Conservation (phyloP, 202 grass and related monocot species). For the Panicum hallii region DNA sequence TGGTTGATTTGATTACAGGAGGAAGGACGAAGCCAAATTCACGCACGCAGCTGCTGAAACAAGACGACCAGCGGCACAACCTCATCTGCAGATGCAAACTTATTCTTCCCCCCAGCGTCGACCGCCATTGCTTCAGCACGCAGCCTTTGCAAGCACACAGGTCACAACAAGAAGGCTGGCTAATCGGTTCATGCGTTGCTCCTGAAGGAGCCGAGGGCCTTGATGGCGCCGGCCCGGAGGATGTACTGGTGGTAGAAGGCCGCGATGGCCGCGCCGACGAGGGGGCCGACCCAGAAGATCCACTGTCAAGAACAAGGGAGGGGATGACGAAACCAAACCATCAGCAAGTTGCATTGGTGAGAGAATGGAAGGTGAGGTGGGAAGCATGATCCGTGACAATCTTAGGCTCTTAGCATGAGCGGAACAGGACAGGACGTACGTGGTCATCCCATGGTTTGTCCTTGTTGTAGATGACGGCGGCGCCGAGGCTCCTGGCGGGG, state of each 20-base stretch:
- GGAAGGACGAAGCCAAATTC: slow-evolving; percentile 5
- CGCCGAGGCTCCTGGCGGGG: slow-evolving; percentile 77
- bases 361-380: not conserved
- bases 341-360: not conserved
- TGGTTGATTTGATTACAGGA: slow-evolving; percentile 26
- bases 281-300: slow-evolving; percentile 86
- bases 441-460: slow-evolving; percentile 78
- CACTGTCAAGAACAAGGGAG: slow-evolving; percentile 45
- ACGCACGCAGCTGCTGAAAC: slow-evolving; percentile 34
- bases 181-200: slow-evolving; percentile 59
- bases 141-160: not conserved
- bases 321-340: not conserved
- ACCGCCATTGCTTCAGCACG: slow-evolving; percentile 37
- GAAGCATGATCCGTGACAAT: not conserved
- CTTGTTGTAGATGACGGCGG: slow-evolving; percentile 74
- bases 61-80: slow-evolving; percentile 31
- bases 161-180: not conserved
- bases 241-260: slow-evolving; percentile 83
- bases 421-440: slow-evolving; percentile 23
- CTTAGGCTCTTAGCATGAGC: no score
- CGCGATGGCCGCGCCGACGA: slow-evolving; percentile 67
- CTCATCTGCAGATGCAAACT: not conserved
- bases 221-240: slow-evolving; percentile 82
- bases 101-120: not conserved
- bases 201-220: slow-evolving; percentile 86